A percentile compares a stretch with the other conserved stretches of the same genome.
These are phyloP conservation scores for Pestalotiopsis sp. DNA, from an alignment of 2,329 filamentous ascomycete species.

Conservation along the genomic window DNA sequence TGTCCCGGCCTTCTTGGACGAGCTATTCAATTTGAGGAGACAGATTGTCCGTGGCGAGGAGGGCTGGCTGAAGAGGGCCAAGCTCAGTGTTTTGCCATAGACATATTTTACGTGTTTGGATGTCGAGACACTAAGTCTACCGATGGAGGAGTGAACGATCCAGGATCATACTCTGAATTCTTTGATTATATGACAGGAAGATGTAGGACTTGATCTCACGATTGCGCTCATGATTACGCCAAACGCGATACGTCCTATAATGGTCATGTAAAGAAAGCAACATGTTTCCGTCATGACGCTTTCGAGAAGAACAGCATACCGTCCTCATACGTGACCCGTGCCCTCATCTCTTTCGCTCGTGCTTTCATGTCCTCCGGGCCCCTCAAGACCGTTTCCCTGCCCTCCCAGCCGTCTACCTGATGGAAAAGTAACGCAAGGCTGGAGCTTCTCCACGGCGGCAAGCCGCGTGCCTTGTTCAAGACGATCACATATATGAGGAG, in stretches of 20 bases:
- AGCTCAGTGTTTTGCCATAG: slow-evolving; percentile 32
- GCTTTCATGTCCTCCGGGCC: neutral
- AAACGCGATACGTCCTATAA: too few relatives aligned
- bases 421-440: neutral
- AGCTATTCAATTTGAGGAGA: slow-evolving; percentile 53
- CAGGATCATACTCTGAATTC: too few relatives aligned
- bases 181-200: too few relatives aligned
- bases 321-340: too few relatives aligned
- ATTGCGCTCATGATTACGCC: too few relatives aligned
- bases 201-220: too few relatives aligned
- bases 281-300: too few relatives aligned
- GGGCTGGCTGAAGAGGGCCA: slow-evolving; percentile 54
- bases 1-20: slow-evolving; percentile 82
- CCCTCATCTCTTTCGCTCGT: neutral
- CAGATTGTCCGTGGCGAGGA: slow-evolving; percentile 49
- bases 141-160: too few relatives aligned
- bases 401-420: neutral
- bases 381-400: neutral
- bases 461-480: neutral
- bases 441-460: neutral
- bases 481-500: neutral
- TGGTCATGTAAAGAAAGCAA: too few relatives aligned
- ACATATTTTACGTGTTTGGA: neutral
- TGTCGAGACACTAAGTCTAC: too few relatives aligned
- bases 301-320: neutral